phyloP scores from a whole-genome alignment of 768 basidiomycete species.

The Mrakia frigida region DNA sequence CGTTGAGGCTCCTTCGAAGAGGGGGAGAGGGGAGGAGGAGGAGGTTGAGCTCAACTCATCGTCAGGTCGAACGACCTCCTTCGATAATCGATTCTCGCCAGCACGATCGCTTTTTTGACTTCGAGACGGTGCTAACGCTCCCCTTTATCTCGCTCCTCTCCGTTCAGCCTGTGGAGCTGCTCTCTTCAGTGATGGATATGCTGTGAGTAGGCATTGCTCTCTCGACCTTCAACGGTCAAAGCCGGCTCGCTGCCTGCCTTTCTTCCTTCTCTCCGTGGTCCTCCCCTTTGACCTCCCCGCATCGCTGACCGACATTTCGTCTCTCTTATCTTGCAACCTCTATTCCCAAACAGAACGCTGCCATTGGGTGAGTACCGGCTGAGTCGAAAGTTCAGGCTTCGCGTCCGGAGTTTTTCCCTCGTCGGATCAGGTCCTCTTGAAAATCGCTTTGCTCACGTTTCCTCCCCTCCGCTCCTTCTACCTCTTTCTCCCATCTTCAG shows the following conservation, averaged over 20 bases:
- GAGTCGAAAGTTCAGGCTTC: too few relatives aligned
- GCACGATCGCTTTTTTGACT: too few relatives aligned
- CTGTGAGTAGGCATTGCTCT: neutral
- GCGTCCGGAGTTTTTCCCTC: too few relatives aligned
- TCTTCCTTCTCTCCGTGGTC: neutral
- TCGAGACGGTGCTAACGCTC: neutral
- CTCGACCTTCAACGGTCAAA: neutral
- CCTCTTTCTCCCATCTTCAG: conserved; percentile 37
- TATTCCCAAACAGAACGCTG: neutral
- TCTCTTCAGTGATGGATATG: neutral
- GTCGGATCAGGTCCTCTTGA: too few relatives aligned
- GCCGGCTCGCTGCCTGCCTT: neutral
- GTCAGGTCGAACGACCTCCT: neutral
- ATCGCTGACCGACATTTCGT: neutral
- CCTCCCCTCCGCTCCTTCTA: too few relatives aligned
- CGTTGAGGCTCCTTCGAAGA: neutral
- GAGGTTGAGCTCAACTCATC: neutral
- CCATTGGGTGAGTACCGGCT: conserved; percentile 6
- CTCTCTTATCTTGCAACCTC: neutral
- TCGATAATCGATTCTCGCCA: neutral
- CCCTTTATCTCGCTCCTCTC: neutral
- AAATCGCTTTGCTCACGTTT: too few relatives aligned
- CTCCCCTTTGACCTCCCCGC: neutral
- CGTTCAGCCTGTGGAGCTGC: neutral
- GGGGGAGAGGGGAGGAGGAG: neutral